Conservation (phyloP, 768 basidiomycete species). For the Lactarius vividus region DNA sequence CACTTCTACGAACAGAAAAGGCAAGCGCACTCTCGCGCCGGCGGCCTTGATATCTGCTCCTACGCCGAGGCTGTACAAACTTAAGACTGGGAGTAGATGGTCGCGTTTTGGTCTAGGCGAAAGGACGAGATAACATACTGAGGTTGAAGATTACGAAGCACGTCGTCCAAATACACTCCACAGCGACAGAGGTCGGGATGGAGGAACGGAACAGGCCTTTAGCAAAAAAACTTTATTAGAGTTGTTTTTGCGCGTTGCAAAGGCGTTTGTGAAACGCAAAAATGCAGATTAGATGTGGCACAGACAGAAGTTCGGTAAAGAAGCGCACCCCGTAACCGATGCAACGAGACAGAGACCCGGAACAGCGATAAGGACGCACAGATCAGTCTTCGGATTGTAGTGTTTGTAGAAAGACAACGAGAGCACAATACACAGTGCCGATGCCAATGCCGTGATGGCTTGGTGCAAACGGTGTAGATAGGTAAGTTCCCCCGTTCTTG, state of each 20-base stretch:
- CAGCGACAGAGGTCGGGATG: conserved; percentile 20
- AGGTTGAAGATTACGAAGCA: conserved; percentile 26
- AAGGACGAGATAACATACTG: conserved; percentile 7
- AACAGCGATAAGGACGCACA: conserved; percentile 22
- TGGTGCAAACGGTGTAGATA: not conserved
- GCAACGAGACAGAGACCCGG: conserved; percentile 19
- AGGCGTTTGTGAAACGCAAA: not conserved
- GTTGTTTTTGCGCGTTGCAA: not conserved
- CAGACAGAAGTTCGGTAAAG: not conserved
- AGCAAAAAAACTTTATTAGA: conserved; percentile 9
- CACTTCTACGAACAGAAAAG: conserved; percentile 21
- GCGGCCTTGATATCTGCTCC: conserved; percentile 1
- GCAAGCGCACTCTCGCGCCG: not conserved
- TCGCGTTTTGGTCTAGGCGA: not conserved
- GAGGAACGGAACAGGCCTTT: conserved; percentile 20
- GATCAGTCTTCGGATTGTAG: conserved; percentile 24
- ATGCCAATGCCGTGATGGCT: conserved; percentile 17
- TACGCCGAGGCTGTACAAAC: conserved; percentile 22
- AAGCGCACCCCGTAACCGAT: conserved; percentile 5
- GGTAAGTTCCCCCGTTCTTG: not conserved
- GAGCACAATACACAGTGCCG: conserved; percentile 13
- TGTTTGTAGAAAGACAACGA: conserved; percentile 16
- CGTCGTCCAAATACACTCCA: conserved; percentile 28
- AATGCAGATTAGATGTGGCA: not conserved
- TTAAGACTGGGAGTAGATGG: conserved; percentile 15